Evolutionary conservation across 306 rosid genomes (phyloP).

Genomic region (Pachyrhizus erosus): DNA sequence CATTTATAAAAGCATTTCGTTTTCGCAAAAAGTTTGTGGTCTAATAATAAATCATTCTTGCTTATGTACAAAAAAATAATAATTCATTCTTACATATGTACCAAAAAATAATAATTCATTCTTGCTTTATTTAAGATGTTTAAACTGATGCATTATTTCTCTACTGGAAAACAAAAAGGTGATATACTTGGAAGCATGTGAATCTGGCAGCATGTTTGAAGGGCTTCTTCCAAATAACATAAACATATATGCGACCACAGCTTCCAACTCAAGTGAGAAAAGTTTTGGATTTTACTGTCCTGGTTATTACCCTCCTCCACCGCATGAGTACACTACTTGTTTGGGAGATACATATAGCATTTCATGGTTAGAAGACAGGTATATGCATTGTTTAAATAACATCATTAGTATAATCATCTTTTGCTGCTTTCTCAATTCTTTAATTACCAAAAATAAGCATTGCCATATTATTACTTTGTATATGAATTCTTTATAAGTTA

Average conservation of each 20-base stretch:
- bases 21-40: no score
- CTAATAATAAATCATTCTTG: no score
- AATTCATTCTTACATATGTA: no score
- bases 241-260: conserved; percentile 67
- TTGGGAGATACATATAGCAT: conserved; percentile 74
- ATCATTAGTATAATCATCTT: no score
- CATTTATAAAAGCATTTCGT: background rate
- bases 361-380: conserved; percentile 90
- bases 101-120: no score
- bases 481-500: no score
- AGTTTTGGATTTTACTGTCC: conserved; percentile 69
- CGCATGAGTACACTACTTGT: conserved; percentile 48
- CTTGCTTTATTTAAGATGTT: no score
- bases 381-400: conserved; percentile 27
- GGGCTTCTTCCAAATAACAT: conserved; percentile 65
- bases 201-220: conserved; percentile 79
- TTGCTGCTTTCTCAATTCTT: no score
- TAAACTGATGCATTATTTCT: background rate
- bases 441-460: no score
- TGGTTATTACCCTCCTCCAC: background rate
- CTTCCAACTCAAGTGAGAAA: conserved; percentile 57
- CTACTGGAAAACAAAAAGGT: conserved; percentile 42
- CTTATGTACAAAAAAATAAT: no score
- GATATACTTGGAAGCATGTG: conserved; percentile 81
- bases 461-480: no score